Evolutionary conservation across 2,329 filamentous ascomycete species (phyloP).

Genomic region (Bipolaris cookei): DNA sequence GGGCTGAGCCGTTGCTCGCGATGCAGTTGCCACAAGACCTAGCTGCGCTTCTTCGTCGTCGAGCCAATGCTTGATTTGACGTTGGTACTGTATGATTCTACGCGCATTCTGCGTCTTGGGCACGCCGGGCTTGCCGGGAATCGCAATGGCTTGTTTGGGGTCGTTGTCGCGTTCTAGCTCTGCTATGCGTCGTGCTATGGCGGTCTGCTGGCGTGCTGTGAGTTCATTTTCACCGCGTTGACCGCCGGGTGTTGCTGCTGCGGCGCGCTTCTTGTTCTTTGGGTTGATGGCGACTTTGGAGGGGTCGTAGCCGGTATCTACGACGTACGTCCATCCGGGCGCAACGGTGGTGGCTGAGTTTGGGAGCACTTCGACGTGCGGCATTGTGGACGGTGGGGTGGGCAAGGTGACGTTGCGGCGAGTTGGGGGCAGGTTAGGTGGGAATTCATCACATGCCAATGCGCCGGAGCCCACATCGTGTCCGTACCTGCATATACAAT

Average conservation of each 20-base stretch:
- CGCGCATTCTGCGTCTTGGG: conserved; percentile 68
- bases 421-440: conserved; percentile 13
- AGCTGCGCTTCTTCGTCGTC: conserved; percentile 75
- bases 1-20: conserved; percentile 21
- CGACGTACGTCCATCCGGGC: conserved; percentile 92
- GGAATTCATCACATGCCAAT: conserved; percentile 19
- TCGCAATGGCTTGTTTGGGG: conserved; percentile 53
- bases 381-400: conserved; percentile 53
- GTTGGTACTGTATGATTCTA: conserved; percentile 78
- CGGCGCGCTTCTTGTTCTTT: conserved; percentile 71
- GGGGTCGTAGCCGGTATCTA: conserved; percentile 70
- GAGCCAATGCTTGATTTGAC: conserved; percentile 82
- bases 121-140: conserved; percentile 40
- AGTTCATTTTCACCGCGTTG: conserved; percentile 62
- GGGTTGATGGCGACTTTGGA: conserved; percentile 60
- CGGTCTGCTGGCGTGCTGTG: conserved; percentile 81
- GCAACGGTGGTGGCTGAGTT: conserved; percentile 70
- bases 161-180: conserved; percentile 80
- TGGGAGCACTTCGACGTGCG: conserved; percentile 82
- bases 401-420: conserved; percentile 9
- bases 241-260: conserved; percentile 46
- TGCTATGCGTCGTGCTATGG: conserved; percentile 79
- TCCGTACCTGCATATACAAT: conserved; percentile 12
- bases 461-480: conserved; percentile 5
- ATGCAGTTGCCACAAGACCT: conserved; percentile 53